phyloP scores from a whole-genome alignment of 352 stramenopile species.

The Globisporangium yorkense region DNA sequence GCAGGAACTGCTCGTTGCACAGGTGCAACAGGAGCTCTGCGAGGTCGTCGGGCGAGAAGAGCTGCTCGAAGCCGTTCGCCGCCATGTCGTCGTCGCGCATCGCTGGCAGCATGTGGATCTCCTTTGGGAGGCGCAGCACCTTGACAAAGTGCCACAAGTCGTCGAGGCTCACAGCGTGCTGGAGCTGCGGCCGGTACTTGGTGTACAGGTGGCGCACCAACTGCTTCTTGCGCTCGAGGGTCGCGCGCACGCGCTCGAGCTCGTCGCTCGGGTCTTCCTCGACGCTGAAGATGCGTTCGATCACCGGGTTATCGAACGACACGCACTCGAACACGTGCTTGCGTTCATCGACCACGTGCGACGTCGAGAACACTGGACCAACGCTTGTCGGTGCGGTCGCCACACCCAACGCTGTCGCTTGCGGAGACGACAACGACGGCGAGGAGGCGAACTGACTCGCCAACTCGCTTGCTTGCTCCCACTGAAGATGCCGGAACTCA shows the following conservation, averaged over 20 bases:
- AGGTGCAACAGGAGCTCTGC: conserved; percentile 59
- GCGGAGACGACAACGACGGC: neutral
- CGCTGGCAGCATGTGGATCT: conserved; percentile 51
- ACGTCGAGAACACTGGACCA: neutral
- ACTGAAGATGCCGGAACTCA: conserved; percentile 38
- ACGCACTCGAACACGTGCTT: conserved; percentile 57
- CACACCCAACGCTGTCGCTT: neutral
- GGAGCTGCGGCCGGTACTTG: conserved; percentile 26
- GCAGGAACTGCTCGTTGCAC: conserved; percentile 76
- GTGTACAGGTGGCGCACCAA: conserved; percentile 53
- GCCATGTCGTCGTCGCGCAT: conserved; percentile 49
- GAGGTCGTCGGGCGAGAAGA: conserved; percentile 58
- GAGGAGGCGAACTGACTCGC: conserved; percentile 27
- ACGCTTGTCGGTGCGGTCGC: neutral
- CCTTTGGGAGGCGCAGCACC: conserved; percentile 40
- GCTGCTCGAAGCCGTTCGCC: conserved; percentile 36
- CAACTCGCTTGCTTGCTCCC: conserved; percentile 43
- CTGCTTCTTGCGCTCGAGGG: conserved; percentile 52
- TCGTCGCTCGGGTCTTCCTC: conserved; percentile 48
- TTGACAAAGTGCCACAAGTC: conserved; percentile 72
- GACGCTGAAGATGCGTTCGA: conserved; percentile 52
- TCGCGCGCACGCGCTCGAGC: conserved; percentile 26
- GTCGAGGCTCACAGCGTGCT: conserved; percentile 50
- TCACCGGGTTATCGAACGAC: conserved; percentile 42
- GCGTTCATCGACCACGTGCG: conserved; percentile 23